phyloP scores from a whole-genome alignment of 768 basidiomycete genomes.

The Hirschioporus abietinus region DNA sequence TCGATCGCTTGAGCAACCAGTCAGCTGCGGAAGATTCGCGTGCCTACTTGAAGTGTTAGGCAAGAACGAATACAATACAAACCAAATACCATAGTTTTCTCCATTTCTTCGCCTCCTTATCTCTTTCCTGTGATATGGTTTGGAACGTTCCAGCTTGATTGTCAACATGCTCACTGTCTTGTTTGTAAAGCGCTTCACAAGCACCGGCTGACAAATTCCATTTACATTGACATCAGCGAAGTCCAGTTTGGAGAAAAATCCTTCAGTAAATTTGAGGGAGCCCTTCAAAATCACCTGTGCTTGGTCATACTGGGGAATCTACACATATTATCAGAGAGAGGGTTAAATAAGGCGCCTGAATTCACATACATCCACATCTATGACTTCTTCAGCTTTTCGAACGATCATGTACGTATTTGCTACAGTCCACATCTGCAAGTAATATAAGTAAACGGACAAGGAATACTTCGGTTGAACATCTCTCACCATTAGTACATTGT shows the following conservation, averaged over 20 bases:
- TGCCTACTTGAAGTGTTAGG: not conserved
- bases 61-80: not conserved
- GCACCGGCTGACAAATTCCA: not conserved
- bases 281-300: not conserved
- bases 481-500: too few relatives aligned
- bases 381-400: not conserved
- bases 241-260: not conserved
- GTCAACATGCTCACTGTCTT: not conserved
- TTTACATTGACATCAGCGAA: not conserved
- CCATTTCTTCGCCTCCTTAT: not conserved
- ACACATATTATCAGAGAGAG: not conserved
- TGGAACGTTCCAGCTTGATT: not conserved
- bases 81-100: not conserved
- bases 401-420: not conserved
- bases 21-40: not conserved
- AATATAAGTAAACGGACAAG: too few relatives aligned
- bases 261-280: not conserved
- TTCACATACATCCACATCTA: not conserved
- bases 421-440: not conserved
- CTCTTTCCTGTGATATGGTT: not conserved
- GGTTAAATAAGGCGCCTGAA: not conserved
- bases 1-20: not conserved
- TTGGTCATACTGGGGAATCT: not conserved
- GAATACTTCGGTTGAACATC: too few relatives aligned
- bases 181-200: not conserved